Conservation (phyloP, 192 early-diverging fungal genomes). For the Entophlyctis luteolus region DNA sequence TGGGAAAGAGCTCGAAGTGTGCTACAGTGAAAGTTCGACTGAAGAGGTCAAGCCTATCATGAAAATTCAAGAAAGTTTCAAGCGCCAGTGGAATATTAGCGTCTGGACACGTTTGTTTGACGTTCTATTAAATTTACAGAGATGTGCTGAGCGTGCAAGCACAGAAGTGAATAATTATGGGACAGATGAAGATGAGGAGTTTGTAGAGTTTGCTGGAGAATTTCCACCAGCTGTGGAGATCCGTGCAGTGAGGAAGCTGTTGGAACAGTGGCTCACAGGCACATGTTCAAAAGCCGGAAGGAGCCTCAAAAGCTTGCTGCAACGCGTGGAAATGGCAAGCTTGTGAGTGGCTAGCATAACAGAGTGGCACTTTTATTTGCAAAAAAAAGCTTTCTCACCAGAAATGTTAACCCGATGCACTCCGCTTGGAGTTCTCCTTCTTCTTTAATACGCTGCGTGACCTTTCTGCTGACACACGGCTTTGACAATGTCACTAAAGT, state of each 20-base stretch:
- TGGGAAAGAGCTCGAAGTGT: conserved; percentile 47
- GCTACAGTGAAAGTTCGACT: not conserved
- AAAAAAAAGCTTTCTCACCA: too few relatives aligned
- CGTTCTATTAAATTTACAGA: conserved; percentile 41
- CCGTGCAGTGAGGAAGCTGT: conserved; percentile 6
- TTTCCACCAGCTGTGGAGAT: conserved; percentile 32
- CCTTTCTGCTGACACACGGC: too few relatives aligned
- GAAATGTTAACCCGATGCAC: too few relatives aligned
- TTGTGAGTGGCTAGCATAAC: not conserved
- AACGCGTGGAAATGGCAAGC: conserved; percentile 29
- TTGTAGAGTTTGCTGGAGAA: conserved; percentile 13
- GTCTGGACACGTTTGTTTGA: conserved; percentile 52
- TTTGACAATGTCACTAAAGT: too few relatives aligned
- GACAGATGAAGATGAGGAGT: not conserved
- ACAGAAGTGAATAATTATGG: not conserved
- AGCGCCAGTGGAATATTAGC: conserved; percentile 39
- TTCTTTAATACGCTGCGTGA: too few relatives aligned
- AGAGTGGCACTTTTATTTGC: too few relatives aligned
- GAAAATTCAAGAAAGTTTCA: conserved; percentile 26
- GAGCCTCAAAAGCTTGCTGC: conserved; percentile 38
- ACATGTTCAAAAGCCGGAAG: conserved; percentile 26
- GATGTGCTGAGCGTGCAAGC: not conserved
- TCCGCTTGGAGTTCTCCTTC: too few relatives aligned
- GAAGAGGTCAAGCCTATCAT: not conserved
- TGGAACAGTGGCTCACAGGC: conserved; percentile 38